Percentiles rank a stretch among this genome's conserved stretches.
phyloP scores from a whole-genome alignment of 1,284 basidiomycete species.

The Irpex rosettiformis region DNA sequence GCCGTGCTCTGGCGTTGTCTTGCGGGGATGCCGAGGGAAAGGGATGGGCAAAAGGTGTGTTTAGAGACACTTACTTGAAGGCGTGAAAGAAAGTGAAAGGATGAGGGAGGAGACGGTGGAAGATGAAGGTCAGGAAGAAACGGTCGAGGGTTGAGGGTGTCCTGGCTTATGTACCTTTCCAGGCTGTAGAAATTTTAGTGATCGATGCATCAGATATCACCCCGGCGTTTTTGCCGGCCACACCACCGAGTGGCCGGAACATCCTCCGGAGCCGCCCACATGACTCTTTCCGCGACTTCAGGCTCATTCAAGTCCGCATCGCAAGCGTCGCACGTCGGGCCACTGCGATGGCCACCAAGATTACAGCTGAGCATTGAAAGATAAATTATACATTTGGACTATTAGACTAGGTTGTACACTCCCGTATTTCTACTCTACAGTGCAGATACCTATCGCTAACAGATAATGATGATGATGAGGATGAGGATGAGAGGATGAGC shows the following conservation, averaged over 20 bases:
- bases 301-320: slow-evolving; percentile 10
- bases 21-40: slow-evolving; percentile 16
- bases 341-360: neutral
- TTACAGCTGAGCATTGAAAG: neutral
- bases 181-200: slow-evolving; percentile 34
- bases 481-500: slow-evolving; percentile 6
- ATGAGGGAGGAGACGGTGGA: slow-evolving; percentile 27
- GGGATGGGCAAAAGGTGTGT: slow-evolving; percentile 8
- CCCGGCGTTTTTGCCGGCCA: slow-evolving; percentile 23
- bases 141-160: slow-evolving; percentile 27
- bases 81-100: slow-evolving; percentile 30
- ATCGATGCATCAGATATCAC: slow-evolving; percentile 35
- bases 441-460: slow-evolving; percentile 10
- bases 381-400: slow-evolving; percentile 13
- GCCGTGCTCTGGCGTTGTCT: neutral
- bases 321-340: neutral
- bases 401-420: slow-evolving; percentile 8
- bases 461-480: slow-evolving; percentile 4
- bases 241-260: slow-evolving; percentile 21
- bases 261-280: slow-evolving; percentile 15
- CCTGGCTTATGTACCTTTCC: slow-evolving; percentile 34
- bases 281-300: slow-evolving; percentile 5
- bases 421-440: slow-evolving; percentile 15
- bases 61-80: slow-evolving; percentile 22
- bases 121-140: slow-evolving; percentile 33